Evolutionary conservation across 1,284 basidiomycete genomes (phyloP), one percentile per base, ranked within the genome.

Genomic region (Cerioporus squamosus): DNA sequence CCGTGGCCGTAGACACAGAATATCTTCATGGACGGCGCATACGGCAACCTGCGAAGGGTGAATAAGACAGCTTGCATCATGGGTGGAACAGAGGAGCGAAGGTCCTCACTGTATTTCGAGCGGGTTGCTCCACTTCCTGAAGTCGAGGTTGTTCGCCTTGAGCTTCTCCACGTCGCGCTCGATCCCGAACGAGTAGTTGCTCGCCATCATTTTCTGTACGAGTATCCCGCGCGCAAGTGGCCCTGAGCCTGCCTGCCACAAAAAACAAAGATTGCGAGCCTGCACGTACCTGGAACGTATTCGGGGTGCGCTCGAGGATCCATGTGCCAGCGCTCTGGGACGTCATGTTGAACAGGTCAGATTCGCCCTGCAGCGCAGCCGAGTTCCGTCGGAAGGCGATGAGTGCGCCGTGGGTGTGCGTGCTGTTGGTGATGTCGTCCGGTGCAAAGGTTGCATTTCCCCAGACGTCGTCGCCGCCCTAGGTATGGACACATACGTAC

Each of bases 1-100:
- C 97, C 97, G 64, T 94, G 90, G 0, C 97, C 97, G 74, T 99
- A 98, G 9, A 96, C 83, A 67, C 97, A 98, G 74, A 90, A 94
- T 22, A 98, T 88, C 72, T 92, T 95, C 89, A 98, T 93, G 1
- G 88, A 91, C 0, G 96, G 96, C 0, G 97, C 97, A 50, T 89
- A 77, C 0, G 97, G 97, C n/a, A 95, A 77, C 68, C 90, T 93
- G 61, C 4, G 44, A n/a, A 24, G n/a, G 2, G 17, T 36, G n/a
- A n/a, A 18, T 31, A 9, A 8, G 36, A n/a, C 36, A n/a, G 42
- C 22, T n/a, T 18, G 22, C 22, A 39, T 39, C 20, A 33, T n/a
- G n/a, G n/a, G 22, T 9, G 31, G 40, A 6, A 31, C 38, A 14
- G 3, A 58, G 8, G 2, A 5, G 33, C 14, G 24, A n/a, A 31